A percentile compares a stretch with the other conserved stretches of the same genome.
Evolutionary conservation across 2,329 filamentous ascomycete species (phyloP).

Genomic region (Fusarium sp.): DNA sequence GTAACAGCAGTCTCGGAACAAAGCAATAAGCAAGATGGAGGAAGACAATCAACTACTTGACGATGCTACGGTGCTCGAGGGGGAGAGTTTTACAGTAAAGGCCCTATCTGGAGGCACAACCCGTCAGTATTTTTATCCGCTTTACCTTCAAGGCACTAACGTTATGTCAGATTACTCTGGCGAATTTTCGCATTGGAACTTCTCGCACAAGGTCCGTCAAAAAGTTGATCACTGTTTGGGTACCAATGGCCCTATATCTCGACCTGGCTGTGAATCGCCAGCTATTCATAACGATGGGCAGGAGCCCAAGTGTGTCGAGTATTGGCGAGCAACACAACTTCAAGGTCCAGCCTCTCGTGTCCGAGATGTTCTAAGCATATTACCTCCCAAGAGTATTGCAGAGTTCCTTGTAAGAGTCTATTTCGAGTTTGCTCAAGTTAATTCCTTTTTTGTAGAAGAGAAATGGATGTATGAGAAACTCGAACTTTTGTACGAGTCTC

Average conservation of each 20-base stretch:
- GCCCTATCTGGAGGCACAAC: not conserved
- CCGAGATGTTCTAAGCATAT: not conserved
- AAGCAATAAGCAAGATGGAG: not conserved
- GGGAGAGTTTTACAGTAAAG: not conserved
- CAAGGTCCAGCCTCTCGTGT: not conserved
- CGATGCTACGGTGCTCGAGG: conserved; percentile 1
- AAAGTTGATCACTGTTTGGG: not conserved
- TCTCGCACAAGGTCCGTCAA: not conserved
- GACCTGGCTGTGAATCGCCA: not conserved
- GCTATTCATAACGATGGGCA: no score
- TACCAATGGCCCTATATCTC: not conserved
- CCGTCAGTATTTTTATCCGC: not conserved
- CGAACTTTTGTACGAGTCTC: not conserved
- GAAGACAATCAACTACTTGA: not conserved
- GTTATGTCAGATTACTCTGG: not conserved
- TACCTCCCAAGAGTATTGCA: not conserved
- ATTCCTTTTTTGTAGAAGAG: conserved; percentile 3
- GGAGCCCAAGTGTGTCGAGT: not conserved
- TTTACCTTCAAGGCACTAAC: not conserved
- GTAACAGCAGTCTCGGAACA: no score
- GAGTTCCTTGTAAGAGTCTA: not conserved
- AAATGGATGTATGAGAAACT: not conserved
- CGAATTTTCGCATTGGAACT: conserved; percentile 4
- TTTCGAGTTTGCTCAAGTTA: not conserved
- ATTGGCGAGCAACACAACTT: not conserved